phyloP scores from a whole-genome alignment of 2,329 filamentous ascomycete species.

The Mollisia scopiformis region DNA sequence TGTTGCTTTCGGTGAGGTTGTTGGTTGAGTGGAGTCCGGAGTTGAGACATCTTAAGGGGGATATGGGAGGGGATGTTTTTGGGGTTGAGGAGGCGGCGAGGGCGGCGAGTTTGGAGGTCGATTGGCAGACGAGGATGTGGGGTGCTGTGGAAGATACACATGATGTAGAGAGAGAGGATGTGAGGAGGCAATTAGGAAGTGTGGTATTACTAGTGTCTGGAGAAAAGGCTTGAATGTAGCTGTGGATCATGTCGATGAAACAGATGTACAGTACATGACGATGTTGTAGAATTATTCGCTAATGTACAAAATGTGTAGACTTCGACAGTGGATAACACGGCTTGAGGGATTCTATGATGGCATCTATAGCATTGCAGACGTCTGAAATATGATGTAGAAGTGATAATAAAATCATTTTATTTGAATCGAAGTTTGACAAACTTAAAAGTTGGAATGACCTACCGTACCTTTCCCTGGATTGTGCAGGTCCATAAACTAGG shows the following conservation, averaged over 20 bases:
- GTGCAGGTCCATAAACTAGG: too few relatives aligned
- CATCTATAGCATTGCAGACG: too few relatives aligned
- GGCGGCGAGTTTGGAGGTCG: conserved; percentile 80
- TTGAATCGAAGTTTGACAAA: too few relatives aligned
- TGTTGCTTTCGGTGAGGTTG: conserved; percentile 76
- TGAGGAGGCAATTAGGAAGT: conserved; percentile 85
- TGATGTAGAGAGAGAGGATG: conserved; percentile 91
- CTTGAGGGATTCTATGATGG: too few relatives aligned
- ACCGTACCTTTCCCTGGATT: too few relatives aligned
- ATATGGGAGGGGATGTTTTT: conserved; percentile 54
- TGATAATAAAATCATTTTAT: too few relatives aligned
- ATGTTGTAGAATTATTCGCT: neutral
- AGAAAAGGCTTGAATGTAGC: conserved; percentile 15
- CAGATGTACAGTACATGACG: neutral
- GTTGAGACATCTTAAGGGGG: conserved; percentile 52
- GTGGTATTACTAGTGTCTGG: conserved; percentile 80
- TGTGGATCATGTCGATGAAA: conserved; percentile 1
- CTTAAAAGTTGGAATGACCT: too few relatives aligned
- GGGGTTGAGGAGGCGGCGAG: conserved; percentile 81
- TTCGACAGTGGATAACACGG: too few relatives aligned
- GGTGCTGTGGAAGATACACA: conserved; percentile 96
- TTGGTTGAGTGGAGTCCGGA: conserved; percentile 87
- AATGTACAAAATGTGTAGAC: too few relatives aligned
- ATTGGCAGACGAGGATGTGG: conserved; percentile 90
- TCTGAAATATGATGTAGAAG: too few relatives aligned